phyloP scores from a whole-genome alignment of 1,284 basidiomycete species.

The Marasmius sp. region DNA sequence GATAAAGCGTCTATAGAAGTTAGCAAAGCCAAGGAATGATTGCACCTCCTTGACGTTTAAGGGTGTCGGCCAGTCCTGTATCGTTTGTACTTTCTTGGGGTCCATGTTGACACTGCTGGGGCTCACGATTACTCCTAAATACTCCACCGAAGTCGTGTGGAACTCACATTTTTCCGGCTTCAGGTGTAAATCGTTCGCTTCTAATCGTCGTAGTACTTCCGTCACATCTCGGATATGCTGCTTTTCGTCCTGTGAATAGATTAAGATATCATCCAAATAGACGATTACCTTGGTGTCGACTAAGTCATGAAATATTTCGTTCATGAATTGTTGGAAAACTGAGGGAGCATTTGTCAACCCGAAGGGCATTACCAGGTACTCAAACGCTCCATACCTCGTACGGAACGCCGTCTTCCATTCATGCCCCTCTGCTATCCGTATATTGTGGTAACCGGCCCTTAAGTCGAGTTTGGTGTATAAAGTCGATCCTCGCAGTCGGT shows the following conservation, averaged over 20 bases:
- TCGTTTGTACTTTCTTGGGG: not conserved
- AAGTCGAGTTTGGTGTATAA: slow-evolving; percentile 5
- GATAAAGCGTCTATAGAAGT: not conserved
- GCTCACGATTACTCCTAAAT: slow-evolving; percentile 39
- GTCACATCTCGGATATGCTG: slow-evolving; percentile 20
- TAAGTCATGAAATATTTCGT: slow-evolving; percentile 37
- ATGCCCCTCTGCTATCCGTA: not conserved
- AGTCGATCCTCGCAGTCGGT: not conserved
- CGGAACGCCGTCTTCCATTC: slow-evolving; percentile 8
- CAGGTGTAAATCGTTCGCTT: slow-evolving; percentile 28
- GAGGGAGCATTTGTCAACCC: slow-evolving; percentile 2
- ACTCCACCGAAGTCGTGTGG: slow-evolving; percentile 28
- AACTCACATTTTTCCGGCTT: slow-evolving; percentile 42
- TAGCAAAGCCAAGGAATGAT: not conserved
- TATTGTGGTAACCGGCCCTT: slow-evolving; percentile 1
- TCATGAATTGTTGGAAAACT: slow-evolving; percentile 31
- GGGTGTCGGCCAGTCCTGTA: not conserved
- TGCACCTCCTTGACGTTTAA: not conserved
- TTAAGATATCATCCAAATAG: slow-evolving; percentile 34
- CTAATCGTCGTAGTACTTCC: slow-evolving; percentile 33
- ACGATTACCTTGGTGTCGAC: slow-evolving; percentile 32
- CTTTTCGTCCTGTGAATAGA: slow-evolving; percentile 16
- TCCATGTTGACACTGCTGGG: not conserved
- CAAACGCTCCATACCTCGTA: not conserved
- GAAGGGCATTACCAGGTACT: slow-evolving; percentile 7